Conservation (phyloP, 352 stramenopile genomes). For the Aphanomyces invadans region DNA sequence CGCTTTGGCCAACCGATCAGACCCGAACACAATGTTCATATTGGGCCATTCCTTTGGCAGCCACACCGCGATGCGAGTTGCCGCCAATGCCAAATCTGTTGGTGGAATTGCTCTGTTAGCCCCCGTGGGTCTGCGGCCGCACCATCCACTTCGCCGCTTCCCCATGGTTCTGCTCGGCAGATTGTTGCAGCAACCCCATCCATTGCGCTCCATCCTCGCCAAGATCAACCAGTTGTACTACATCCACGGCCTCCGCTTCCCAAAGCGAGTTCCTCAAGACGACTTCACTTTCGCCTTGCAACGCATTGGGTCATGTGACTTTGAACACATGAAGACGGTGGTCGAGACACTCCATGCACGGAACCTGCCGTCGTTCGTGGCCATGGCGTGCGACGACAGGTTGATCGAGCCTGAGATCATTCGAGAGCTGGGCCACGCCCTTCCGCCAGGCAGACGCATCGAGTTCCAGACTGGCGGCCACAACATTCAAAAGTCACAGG, state of each 20-base stretch:
- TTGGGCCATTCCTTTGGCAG: conserved; percentile 61
- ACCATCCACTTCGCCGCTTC: conserved; percentile 36
- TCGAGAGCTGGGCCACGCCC: conserved; percentile 31
- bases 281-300: conserved; percentile 54
- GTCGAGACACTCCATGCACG: conserved; percentile 25
- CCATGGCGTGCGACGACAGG: conserved; percentile 50
- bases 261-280: conserved; percentile 32
- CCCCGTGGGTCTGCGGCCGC: conserved; percentile 38
- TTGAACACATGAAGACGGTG: conserved; percentile 31
- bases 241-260: conserved; percentile 42
- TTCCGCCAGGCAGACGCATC: conserved; percentile 34
- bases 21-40: conserved; percentile 36
- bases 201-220: conserved; percentile 25
- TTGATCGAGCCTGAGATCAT: conserved; percentile 56
- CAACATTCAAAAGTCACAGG: conserved; percentile 74
- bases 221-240: conserved; percentile 39
- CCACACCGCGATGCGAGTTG: conserved; percentile 45
- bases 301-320: conserved; percentile 44
- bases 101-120: conserved; percentile 45
- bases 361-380: conserved; percentile 39
- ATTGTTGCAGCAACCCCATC: conserved; percentile 29
- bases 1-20: conserved; percentile 32
- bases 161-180: conserved; percentile 32
- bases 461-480: conserved; percentile 46
- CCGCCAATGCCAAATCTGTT: conserved; percentile 35